Base-by-base conservation (phyloP, 345 rosid species). In the Dovyalis caffra region DNA sequence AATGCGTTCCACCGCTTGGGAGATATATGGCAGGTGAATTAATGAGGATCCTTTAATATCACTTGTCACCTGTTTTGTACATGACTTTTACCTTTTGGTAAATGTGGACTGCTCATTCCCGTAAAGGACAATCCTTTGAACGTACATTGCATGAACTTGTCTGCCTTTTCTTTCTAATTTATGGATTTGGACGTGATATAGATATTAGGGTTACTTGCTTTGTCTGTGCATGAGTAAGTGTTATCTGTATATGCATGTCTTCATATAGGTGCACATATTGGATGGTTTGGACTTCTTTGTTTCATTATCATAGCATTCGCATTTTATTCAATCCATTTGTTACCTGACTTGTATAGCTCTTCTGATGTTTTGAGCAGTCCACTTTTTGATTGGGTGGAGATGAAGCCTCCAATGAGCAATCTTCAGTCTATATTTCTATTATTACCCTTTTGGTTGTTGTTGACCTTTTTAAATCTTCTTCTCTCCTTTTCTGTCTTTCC, bases 1-100 rank as follows among this genome's bases (percentile, higher is more conserved):
- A 68, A 86, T 91, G 72, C 96, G 97, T 76, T 91, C 98, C 77
- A 88, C 97, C 71, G 88, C 95, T 79, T 95, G 98, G 98, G 99
- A 95, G 86, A 83, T 87, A 75, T 93, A 93, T 87, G 99, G 98
- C 86, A 93, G 99, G 99, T 95, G 79, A 86, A 21, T 76, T 83
- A 43, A 43, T 25, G 62, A 12, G 51, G 5, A 47, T 33, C 70
- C 23, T 20, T 33, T 25, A 65, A 14, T 34, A 3, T 64, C 15
- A 6, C 4, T 51, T 56, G 25, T 70, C 34, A 32, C 40, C 34
- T 5, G n/a, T 56, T 8, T 28, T 43, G 49, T 53, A 4, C 26
- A 6, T 34, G 28, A 14, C 31, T 14, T 60, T 35, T 62, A 61
- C 33, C 33, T 10, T 74, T 53, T 51, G 45, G 18, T 3, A 32